Evolutionary conservation across 805 yeast species (phyloP).

Genomic region (Scheffersomyces lignosus): DNA sequence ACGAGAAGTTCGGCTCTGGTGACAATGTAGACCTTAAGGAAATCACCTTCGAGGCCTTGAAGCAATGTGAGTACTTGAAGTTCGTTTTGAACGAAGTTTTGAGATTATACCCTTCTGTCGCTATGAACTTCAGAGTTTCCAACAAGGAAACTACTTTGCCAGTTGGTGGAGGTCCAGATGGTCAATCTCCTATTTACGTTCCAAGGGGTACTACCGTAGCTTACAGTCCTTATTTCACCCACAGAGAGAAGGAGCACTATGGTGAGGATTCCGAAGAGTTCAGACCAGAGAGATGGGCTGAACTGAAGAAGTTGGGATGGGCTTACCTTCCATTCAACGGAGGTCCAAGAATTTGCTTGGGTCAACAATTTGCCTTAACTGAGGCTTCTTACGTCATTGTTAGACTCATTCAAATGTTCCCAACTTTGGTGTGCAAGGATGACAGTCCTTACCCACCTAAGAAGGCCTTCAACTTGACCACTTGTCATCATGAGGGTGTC

Average conservation of each 20-base stretch:
- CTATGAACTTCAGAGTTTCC: slow-evolving; percentile 49
- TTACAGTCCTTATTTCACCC: slow-evolving; percentile 20
- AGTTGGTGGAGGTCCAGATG: slow-evolving; percentile 46
- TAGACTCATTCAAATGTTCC: slow-evolving; percentile 31
- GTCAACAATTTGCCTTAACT: slow-evolving; percentile 40
- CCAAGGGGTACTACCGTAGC: slow-evolving; percentile 22
- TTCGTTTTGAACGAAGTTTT: slow-evolving; percentile 49
- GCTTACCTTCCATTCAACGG: slow-evolving; percentile 38
- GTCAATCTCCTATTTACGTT: slow-evolving; percentile 20
- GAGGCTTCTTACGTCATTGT: slow-evolving; percentile 33
- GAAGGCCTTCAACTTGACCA: slow-evolving; percentile 26
- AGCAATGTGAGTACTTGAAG: slow-evolving; percentile 47
- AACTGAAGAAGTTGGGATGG: slow-evolving; percentile 32
- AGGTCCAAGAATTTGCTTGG: slow-evolving; percentile 40
- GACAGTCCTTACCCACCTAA: slow-evolving; percentile 23
- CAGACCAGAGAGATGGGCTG: slow-evolving; percentile 41
- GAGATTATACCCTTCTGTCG: slow-evolving; percentile 54
- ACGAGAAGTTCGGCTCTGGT: slow-evolving; percentile 31
- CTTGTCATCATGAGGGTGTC: slow-evolving; percentile 23
- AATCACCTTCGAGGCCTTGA: slow-evolving; percentile 48
- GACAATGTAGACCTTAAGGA: slow-evolving; percentile 33
- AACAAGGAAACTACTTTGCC: slow-evolving; percentile 49
- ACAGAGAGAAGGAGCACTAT: slow-evolving; percentile 19
- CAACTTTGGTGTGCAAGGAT: slow-evolving; percentile 17
- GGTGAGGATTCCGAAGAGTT: slow-evolving; percentile 36